phyloP scores from a whole-genome alignment of 2,329 filamentous ascomycete species.

The Sarocladium kiliense region DNA sequence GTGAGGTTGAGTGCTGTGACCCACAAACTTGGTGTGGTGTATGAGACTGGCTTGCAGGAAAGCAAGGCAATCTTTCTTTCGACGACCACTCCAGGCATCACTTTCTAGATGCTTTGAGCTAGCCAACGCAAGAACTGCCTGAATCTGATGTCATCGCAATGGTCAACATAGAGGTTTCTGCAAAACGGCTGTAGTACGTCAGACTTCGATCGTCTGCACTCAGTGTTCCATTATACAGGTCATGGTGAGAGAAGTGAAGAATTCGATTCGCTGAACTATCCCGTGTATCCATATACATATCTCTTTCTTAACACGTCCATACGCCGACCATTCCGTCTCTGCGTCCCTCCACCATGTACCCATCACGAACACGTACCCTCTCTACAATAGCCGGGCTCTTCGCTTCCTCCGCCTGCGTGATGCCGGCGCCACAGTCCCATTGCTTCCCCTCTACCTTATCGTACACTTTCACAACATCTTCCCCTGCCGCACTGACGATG shows the following conservation, averaged over 20 bases:
- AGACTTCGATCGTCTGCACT: no score
- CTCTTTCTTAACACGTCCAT: slow-evolving; percentile 64
- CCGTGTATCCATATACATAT: background rate
- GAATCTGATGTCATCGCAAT: no score
- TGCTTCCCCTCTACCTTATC: slow-evolving; percentile 94
- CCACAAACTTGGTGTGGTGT: no score
- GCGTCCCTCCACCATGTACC: slow-evolving; percentile 87
- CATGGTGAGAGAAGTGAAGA: background rate
- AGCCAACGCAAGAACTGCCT: no score
- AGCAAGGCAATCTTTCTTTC: no score
- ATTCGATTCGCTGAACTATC: background rate
- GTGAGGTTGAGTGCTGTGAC: no score
- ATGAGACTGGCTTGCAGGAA: no score
- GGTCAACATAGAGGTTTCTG: no score
- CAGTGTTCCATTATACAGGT: no score
- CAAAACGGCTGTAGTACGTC: no score
- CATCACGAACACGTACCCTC: slow-evolving; percentile 84
- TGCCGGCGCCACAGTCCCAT: slow-evolving; percentile 91
- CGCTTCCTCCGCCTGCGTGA: slow-evolving; percentile 60
- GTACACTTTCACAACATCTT: slow-evolving; percentile 95
- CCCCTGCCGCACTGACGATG: slow-evolving; percentile 85
- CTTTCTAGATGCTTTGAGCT: no score
- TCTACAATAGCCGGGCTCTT: slow-evolving; percentile 69
- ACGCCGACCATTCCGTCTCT: slow-evolving; percentile 83
- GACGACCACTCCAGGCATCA: no score